Base-by-base conservation (phyloP, 1,284 basidiomycete species). In the Apiotrichum veenhuisii region DNA sequence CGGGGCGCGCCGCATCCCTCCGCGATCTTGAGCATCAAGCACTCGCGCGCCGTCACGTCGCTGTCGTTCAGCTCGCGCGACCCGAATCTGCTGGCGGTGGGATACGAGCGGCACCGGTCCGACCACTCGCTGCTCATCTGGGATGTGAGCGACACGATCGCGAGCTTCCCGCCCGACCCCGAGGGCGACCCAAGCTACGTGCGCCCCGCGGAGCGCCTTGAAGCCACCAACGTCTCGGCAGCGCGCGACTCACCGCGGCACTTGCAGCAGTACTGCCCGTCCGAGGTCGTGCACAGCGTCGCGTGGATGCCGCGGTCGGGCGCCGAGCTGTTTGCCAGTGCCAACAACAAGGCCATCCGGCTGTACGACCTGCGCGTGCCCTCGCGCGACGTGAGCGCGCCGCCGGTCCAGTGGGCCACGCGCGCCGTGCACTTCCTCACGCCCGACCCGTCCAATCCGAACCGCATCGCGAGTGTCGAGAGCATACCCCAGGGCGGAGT, bases 81-180 rank as follows among this genome's bases (percentile, higher is more conserved):
- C 55, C 67, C 71, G 10, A 64, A 68, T 44, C 69, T 73, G 43
- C 49, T 77, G 2, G 71, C 74, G 9, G 67, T 68, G 3, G 74
- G 72, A 3, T 69, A 72, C 48, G 76, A 77, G 50, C 61, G 71
- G 44, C 74, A 73, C 51, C 68, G 75, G 36, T 72, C 70, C n/a
- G 75, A 77, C 48, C 67, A 68, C 53, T 73, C 71, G 0, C 57
- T 77, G 3, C 61, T 73, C 20, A 70, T 77, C 12, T 77, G 76
- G 76, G 76, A 77, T 57, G 57, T 77, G 3, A 61, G 66, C 26
- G 70, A 71, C 30, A 66, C 65, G 30, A 44, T 74, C 18, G 42
- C 60, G 22, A 40, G 53, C 0, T 34, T 71, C 9, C 61, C 66
- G 2, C 36, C 58, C 4, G 62, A 63, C 20, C 55, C 61, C 1